These are phyloP conservation scores for Akanthomyces uredinophilus DNA, from an alignment of 2,329 filamentous ascomycete genomes.

Conservation along the genomic window DNA sequence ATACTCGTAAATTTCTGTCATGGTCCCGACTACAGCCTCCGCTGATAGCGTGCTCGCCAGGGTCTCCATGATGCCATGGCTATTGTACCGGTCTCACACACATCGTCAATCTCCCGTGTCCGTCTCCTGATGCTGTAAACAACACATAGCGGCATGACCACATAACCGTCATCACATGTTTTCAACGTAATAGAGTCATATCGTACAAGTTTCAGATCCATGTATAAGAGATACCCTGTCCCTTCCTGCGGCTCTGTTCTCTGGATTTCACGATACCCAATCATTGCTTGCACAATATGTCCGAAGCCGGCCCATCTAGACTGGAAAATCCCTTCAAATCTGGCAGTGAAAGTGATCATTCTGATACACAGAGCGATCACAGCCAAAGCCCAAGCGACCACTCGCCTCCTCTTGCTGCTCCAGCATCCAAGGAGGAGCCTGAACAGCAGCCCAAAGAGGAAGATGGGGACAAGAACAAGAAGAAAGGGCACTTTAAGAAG, in stretches of 20 bases:
- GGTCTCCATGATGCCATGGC: not conserved
- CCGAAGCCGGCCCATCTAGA: not conserved
- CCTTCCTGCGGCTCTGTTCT: not conserved
- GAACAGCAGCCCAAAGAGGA: not conserved
- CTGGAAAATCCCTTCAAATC: not conserved
- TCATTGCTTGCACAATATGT: not conserved
- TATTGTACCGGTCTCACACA: not conserved
- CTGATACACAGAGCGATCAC: not conserved
- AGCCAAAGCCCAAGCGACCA: not conserved
- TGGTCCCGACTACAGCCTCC: not conserved
- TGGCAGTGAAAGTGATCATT: not conserved
- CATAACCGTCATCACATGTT: not conserved
- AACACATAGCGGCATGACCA: not conserved
- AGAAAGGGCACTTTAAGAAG: not conserved
- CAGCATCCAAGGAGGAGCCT: not conserved
- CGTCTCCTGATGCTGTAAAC: not conserved
- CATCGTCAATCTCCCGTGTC: not conserved
- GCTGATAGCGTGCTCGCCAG: not conserved
- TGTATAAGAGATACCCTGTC: not conserved
- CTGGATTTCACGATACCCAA: not conserved
- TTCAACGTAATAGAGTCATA: not conserved
- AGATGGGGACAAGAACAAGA: not conserved
- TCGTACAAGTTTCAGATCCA: not conserved
- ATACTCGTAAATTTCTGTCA: not conserved
- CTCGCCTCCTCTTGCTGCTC: not conserved